Percentiles rank a stretch among this genome's conserved stretches.
These are phyloP conservation scores for Venturia aucupariae DNA, from an alignment of 2,329 filamentous ascomycete genomes.

Conservation along the genomic window DNA sequence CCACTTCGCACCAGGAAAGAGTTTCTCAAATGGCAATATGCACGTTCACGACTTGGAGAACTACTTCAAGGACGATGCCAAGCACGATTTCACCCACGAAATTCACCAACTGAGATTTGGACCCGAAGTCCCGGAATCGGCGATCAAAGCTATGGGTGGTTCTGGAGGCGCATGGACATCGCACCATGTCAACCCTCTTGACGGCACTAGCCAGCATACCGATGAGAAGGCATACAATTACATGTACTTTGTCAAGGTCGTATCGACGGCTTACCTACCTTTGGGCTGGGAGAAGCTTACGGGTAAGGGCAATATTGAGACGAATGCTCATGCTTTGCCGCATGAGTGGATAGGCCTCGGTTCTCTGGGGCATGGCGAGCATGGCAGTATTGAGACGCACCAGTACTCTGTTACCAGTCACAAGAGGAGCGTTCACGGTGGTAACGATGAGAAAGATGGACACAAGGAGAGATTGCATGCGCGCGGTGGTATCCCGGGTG, in stretches of 20 bases:
- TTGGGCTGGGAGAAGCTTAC: slow-evolving; percentile 64
- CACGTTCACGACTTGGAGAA: slow-evolving; percentile 97
- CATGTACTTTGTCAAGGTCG: slow-evolving; percentile 99
- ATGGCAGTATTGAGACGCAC: slow-evolving; percentile 89
- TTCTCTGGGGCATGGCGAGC: slow-evolving; percentile 52
- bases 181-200: slow-evolving; percentile 87
- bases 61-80: slow-evolving; percentile 67
- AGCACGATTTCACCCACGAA: slow-evolving; percentile 80
- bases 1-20: slow-evolving; percentile 91
- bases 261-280: slow-evolving; percentile 88
- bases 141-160: slow-evolving; percentile 47
- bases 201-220: slow-evolving; percentile 67
- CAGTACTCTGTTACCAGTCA: slow-evolving; percentile 98
- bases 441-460: slow-evolving; percentile 74
- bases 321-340: slow-evolving; percentile 25
- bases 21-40: slow-evolving; percentile 92
- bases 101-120: slow-evolving; percentile 90
- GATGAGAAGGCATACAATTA: slow-evolving; percentile 83
- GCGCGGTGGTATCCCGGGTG: slow-evolving; percentile 83
- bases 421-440: slow-evolving; percentile 77
- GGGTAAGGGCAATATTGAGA: slow-evolving; percentile 22
- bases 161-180: slow-evolving; percentile 61
- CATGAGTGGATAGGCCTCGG: slow-evolving; percentile 57
- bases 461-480: slow-evolving; percentile 90
- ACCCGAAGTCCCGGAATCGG: slow-evolving; percentile 67